Conservation (phyloP, 2,329 filamentous ascomycete species). For the Fusarium sp. region DNA sequence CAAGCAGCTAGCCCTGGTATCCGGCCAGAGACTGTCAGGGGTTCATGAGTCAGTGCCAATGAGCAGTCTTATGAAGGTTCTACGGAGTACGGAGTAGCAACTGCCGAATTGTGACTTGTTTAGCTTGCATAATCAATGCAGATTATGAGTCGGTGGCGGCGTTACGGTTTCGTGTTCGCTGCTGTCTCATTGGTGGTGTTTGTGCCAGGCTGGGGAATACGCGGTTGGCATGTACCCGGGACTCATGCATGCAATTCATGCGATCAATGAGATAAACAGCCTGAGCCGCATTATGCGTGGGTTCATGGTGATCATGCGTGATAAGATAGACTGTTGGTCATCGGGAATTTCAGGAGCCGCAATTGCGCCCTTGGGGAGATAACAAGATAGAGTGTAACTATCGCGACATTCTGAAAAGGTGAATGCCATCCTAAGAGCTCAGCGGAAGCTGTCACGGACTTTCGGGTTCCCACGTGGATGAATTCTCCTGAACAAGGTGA, state of each 20-base stretch:
- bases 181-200: background rate
- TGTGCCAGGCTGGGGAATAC: too few species aligned
- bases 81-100: background rate
- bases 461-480: slow-evolving; percentile 10
- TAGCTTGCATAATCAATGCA: background rate
- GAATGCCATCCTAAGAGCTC: background rate
- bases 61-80: background rate
- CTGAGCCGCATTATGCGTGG: background rate
- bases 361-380: background rate
- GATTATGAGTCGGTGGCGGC: background rate
- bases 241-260: background rate
- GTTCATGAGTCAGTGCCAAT: slow-evolving; percentile 11
- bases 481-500: background rate
- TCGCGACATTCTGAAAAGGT: background rate
- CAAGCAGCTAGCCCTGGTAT: background rate
- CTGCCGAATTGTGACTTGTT: background rate
- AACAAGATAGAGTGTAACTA: background rate
- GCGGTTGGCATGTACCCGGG: background rate
- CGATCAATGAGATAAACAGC: background rate
- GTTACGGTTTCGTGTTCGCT: background rate
- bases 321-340: background rate
- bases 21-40: background rate
- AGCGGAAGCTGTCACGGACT: background rate
- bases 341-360: background rate
- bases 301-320: background rate